Percentiles rank a stretch among this genome's conserved stretches.
Conservation (phyloP, 2,329 filamentous ascomycete genomes). For the Talaromyces amestolkiae region DNA sequence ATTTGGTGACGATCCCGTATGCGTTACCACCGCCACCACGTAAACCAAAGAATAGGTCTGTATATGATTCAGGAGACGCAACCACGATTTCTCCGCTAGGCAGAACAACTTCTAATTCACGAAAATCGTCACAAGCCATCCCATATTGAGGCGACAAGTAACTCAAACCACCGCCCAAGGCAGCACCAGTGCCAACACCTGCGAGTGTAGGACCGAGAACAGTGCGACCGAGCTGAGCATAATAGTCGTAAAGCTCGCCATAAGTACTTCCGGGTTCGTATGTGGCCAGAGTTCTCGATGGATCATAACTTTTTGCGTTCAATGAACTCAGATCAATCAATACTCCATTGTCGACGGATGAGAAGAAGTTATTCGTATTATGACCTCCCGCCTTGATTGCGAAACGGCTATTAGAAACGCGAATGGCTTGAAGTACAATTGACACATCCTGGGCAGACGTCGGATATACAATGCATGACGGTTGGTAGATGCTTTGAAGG, state of each 20-base stretch:
- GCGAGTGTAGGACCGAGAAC: slow-evolving; percentile 13
- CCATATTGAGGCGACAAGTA: slow-evolving; percentile 16
- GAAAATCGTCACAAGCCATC: slow-evolving; percentile 15
- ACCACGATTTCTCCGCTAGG: slow-evolving; percentile 13
- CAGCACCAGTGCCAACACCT: slow-evolving; percentile 17
- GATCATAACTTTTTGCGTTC: slow-evolving; percentile 7
- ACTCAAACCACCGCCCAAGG: slow-evolving; percentile 15
- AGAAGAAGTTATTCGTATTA: slow-evolving; percentile 30
- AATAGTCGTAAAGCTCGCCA: slow-evolving; percentile 16
- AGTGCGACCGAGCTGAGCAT: slow-evolving; percentile 9
- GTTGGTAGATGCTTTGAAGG: slow-evolving; percentile 26
- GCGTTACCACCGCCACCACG: slow-evolving; percentile 21
- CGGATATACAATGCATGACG: slow-evolving; percentile 29
- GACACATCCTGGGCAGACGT: slow-evolving; percentile 29
- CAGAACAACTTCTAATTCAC: slow-evolving; percentile 10
- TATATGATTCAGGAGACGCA: slow-evolving; percentile 7
- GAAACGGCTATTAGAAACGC: slow-evolving; percentile 26
- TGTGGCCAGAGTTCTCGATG: neutral
- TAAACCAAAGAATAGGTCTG: slow-evolving; percentile 15
- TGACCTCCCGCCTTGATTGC: slow-evolving; percentile 31
- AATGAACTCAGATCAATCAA: slow-evolving; percentile 13
- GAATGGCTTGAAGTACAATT: slow-evolving; percentile 26
- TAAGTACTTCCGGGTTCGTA: slow-evolving; percentile 15
- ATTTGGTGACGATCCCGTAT: slow-evolving; percentile 21
- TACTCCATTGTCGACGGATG: slow-evolving; percentile 23